Evolutionary conservation across 2,329 filamentous ascomycete genomes (phyloP), one percentile per base, ranked within the genome.

Genomic region (Aureobasidium subglaciale): DNA sequence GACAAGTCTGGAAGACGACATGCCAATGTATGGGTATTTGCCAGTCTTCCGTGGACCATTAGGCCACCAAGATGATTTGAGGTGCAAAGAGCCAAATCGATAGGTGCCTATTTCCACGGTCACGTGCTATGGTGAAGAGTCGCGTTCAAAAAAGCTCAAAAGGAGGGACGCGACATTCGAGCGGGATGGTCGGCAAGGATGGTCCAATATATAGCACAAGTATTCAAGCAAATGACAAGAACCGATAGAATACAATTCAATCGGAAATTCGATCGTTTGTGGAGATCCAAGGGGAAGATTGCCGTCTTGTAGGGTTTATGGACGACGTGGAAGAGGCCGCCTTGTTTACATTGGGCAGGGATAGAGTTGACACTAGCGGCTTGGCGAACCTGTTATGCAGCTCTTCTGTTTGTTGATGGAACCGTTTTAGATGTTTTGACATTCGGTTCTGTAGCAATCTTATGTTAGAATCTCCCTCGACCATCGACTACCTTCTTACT

Each of bases 401-500:
- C 35, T 45, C 25, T 43, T 40, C 34, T 52, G 48, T 52, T 52
- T 52, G 35, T 52, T 52, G 35, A 40, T 41, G 34, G 35, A 30
- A 50, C 48, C 48, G 35, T 52, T 52, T 29, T 41, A 24, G 48
- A 30, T 54, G 38, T 54, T 54, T 53, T 53, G 48, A 40, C 27
- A 27, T 38, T 38, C 32, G 32, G 46, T 35, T 32, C 38, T 25
- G 38, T n/a, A 54, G 50, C 50, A 54, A 54, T 54, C 37, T 43
- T 54, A 54, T 34, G 46, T 50, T 50, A 38, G 46, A 22, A 38
- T 38, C 24, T 38, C 20, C 27, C 38, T 54, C 38, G 50, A 53
- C 25, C 48, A 52, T 52, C 48, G 35, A 52, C 25, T 52, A 40
- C 35, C 48, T 52, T 52, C 48, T 52, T 52, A 52, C 48, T 52